Conservation (phyloP, 208 protist genomes). For the Leishmania lainsoni region DNA sequence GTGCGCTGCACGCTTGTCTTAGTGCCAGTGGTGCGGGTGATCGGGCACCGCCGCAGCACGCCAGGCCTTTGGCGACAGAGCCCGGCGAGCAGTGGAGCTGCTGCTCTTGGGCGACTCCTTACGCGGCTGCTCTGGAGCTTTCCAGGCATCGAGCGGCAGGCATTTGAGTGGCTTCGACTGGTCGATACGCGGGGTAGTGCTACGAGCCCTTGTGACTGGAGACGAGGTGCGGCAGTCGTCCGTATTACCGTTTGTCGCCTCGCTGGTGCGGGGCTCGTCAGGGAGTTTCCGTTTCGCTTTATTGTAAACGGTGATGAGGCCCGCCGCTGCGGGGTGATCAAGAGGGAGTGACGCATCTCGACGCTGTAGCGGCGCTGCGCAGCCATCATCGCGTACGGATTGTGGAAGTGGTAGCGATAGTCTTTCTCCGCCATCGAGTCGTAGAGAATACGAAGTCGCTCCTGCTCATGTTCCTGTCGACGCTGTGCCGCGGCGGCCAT, state of each 20-base stretch:
- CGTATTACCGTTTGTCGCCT: background rate
- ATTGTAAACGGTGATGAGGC: background rate
- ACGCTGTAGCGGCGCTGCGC: slow-evolving; percentile 41
- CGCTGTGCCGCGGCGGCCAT: slow-evolving; percentile 28
- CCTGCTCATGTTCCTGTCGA: slow-evolving; percentile 38
- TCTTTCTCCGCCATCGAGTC: slow-evolving; percentile 31
- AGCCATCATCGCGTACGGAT: slow-evolving; percentile 52
- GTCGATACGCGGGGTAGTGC: slow-evolving; percentile 19
- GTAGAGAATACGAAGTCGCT: slow-evolving; percentile 22
- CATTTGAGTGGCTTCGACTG: slow-evolving; percentile 22
- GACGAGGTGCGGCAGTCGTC: slow-evolving; percentile 12
- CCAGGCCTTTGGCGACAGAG: slow-evolving; percentile 24
- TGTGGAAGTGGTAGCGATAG: slow-evolving; percentile 18
- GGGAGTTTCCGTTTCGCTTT: background rate
- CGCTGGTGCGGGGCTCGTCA: background rate
- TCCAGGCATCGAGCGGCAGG: slow-evolving; percentile 26
- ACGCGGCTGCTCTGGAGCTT: slow-evolving; percentile 16
- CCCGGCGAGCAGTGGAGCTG: background rate
- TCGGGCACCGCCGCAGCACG: slow-evolving; percentile 10
- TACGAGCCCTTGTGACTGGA: background rate
- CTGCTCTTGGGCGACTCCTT: background rate
- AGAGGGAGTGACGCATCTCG: background rate
- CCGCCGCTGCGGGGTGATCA: slow-evolving; percentile 15
- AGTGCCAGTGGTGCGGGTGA: slow-evolving; percentile 30
- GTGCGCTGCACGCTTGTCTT: background rate